Conservation (phyloP, 2,329 filamentous ascomycete genomes). For the Verticillium zaregamsianum region DNA sequence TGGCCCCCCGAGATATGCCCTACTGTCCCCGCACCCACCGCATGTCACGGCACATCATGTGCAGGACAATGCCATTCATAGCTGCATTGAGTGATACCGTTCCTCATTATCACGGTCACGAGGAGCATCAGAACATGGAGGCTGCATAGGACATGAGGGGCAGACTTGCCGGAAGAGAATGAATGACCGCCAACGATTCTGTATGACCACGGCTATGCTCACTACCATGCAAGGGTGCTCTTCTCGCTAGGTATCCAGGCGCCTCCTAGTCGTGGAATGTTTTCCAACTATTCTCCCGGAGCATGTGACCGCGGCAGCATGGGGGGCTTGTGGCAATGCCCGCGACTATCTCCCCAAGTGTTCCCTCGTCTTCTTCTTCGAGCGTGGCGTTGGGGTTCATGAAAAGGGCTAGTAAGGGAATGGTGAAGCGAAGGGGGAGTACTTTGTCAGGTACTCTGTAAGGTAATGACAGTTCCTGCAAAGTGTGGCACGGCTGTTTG, state of each 20-base stretch:
- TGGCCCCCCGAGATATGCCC: slow-evolving; percentile 1
- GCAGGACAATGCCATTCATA: neutral
- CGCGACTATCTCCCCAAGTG: neutral
- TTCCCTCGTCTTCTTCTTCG: neutral
- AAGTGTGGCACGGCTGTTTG: neutral
- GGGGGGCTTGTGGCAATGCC: neutral
- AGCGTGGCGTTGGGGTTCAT: neutral
- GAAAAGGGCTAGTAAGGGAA: neutral
- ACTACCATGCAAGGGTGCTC: neutral
- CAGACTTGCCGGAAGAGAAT: neutral
- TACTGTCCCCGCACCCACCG: neutral
- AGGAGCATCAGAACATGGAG: neutral
- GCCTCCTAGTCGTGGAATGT: neutral
- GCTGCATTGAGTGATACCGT: neutral
- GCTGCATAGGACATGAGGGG: neutral
- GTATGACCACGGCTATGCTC: neutral
- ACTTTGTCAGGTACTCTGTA: neutral
- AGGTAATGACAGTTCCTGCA: neutral
- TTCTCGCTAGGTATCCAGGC: neutral
- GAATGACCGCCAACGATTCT: neutral
- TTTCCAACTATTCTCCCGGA: neutral
- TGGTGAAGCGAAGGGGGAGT: neutral
- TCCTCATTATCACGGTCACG: neutral
- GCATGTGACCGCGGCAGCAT: neutral
- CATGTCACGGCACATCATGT: neutral